A percentile compares a stretch with the other conserved stretches of the same genome.
phyloP scores from a whole-genome alignment of 352 stramenopile genomes.

The Pythium plurisporium region DNA sequence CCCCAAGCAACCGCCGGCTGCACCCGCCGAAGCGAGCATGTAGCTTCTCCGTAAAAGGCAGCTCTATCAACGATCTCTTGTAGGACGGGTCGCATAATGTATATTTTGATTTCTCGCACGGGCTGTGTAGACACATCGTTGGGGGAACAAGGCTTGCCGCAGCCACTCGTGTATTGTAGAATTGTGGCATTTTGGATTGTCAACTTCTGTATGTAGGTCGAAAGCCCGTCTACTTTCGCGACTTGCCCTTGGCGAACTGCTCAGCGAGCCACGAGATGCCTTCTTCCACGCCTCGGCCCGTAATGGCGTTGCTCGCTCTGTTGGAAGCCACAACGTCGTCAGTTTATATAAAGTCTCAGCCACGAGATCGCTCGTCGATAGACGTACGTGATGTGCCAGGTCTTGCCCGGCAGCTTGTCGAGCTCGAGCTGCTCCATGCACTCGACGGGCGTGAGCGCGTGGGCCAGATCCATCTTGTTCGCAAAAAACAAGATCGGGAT shows the following conservation, averaged over 20 bases:
- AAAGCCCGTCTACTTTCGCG: slow-evolving; percentile 33
- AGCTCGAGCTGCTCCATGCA: slow-evolving; percentile 79
- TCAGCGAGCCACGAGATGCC: slow-evolving; percentile 79
- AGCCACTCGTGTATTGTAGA: no score
- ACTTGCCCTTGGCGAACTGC: slow-evolving; percentile 61
- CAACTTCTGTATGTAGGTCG: no score
- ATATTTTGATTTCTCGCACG: no score
- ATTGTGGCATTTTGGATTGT: neutral
- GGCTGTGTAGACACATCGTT: no score
- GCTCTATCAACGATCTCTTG: no score
- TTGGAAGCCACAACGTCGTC: neutral
- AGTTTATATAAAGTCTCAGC: neutral
- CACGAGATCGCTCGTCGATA: neutral
- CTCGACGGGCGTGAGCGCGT: slow-evolving; percentile 69
- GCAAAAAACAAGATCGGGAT: slow-evolving; percentile 83
- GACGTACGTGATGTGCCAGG: slow-evolving; percentile 82
- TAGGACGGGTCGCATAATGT: no score
- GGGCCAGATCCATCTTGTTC: slow-evolving; percentile 85
- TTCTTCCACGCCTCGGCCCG: slow-evolving; percentile 72
- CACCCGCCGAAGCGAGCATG: slow-evolving; percentile 8
- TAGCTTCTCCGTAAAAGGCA: no score
- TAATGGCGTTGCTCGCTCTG: slow-evolving; percentile 81
- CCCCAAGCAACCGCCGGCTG: slow-evolving; percentile 36
- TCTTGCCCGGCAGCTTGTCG: slow-evolving; percentile 70
- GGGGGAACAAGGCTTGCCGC: no score